phyloP scores from a whole-genome alignment of 208 protist genomes.

The Herpetomonas tarakana region DNA sequence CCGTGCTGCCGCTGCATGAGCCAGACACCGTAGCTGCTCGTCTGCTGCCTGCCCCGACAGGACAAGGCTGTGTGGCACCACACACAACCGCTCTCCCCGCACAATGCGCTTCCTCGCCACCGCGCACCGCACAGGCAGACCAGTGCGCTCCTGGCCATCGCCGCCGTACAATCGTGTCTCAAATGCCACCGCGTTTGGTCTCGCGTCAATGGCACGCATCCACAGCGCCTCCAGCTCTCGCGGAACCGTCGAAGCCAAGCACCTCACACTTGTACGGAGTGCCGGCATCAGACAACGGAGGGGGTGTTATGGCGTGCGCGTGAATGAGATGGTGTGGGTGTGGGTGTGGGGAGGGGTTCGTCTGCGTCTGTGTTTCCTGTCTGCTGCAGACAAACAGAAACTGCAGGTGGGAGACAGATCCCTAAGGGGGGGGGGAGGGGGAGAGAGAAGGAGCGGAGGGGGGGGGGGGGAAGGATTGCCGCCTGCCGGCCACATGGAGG shows the following conservation, averaged over 20 bases:
- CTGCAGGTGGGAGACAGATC: too few species aligned
- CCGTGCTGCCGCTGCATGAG: not conserved
- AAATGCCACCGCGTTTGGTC: conserved; percentile 14
- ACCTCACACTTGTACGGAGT: not conserved
- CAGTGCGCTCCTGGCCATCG: not conserved
- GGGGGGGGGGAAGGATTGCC: too few species aligned
- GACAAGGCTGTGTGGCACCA: conserved; percentile 36
- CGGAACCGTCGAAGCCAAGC: not conserved
- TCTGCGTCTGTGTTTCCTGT: too few species aligned
- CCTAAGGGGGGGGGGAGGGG: too few species aligned
- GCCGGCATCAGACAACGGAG: not conserved
- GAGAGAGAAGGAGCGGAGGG: too few species aligned
- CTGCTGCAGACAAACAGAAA: too few species aligned
- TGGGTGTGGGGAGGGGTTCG: not conserved
- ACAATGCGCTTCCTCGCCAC: conserved; percentile 44
- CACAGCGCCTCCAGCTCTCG: not conserved
- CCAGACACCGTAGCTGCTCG: conserved; percentile 26
- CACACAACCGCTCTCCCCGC: conserved; percentile 58
- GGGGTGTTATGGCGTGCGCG: not conserved
- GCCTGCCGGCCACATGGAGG: too few species aligned
- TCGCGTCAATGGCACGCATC: conserved; percentile 3
- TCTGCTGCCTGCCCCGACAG: conserved; percentile 45
- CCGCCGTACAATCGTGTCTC: conserved; percentile 13
- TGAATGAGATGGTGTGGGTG: not conserved
- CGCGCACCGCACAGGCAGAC: conserved; percentile 49